Percentiles rank a stretch among this genome's conserved stretches.
Conservation (phyloP, 352 stramenopile species). For the Phytophthora vignae region DNA sequence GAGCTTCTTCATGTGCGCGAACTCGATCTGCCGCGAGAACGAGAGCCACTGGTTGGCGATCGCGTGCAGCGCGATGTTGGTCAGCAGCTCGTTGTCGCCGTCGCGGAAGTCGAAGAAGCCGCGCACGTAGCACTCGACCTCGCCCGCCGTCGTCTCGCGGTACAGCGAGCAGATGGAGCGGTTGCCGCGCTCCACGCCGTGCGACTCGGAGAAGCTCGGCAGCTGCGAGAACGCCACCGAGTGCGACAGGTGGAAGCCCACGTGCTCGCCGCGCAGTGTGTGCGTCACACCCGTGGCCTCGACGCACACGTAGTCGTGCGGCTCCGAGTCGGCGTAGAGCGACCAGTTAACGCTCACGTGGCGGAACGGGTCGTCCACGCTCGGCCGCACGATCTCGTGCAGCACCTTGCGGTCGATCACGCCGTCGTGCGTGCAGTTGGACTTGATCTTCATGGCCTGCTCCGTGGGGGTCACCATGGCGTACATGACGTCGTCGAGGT, state of each 20-base stretch:
- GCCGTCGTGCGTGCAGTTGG: slow-evolving; percentile 44
- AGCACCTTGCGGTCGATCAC: slow-evolving; percentile 39
- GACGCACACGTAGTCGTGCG: slow-evolving; percentile 55
- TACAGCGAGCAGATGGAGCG: slow-evolving; percentile 33
- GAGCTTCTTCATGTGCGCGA: slow-evolving; percentile 40
- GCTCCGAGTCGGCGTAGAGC: slow-evolving; percentile 34
- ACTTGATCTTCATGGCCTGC: slow-evolving; percentile 46
- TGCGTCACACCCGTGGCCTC: slow-evolving; percentile 45
- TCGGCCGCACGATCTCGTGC: slow-evolving; percentile 25
- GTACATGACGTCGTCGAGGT: slow-evolving; percentile 58
- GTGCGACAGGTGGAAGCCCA: slow-evolving; percentile 60
- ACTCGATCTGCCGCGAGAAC: slow-evolving; percentile 34
- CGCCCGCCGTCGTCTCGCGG: slow-evolving; percentile 7
- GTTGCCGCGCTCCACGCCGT: slow-evolving; percentile 32
- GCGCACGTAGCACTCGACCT: slow-evolving; percentile 38
- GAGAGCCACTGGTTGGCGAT: slow-evolving; percentile 35
- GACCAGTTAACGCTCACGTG: slow-evolving; percentile 55
- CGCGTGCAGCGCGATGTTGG: slow-evolving; percentile 30
- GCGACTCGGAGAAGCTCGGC: slow-evolving; percentile 21
- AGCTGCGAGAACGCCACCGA: slow-evolving; percentile 36
- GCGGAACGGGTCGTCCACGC: slow-evolving; percentile 42
- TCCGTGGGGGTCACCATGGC: slow-evolving; percentile 37
- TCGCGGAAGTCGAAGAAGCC: slow-evolving; percentile 44
- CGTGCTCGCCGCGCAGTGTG: slow-evolving; percentile 27
- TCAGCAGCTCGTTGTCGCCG: slow-evolving; percentile 29